Evolutionary conservation across 192 early-diverging fungal species (phyloP).

Genomic region (Backusella luteola): DNA sequence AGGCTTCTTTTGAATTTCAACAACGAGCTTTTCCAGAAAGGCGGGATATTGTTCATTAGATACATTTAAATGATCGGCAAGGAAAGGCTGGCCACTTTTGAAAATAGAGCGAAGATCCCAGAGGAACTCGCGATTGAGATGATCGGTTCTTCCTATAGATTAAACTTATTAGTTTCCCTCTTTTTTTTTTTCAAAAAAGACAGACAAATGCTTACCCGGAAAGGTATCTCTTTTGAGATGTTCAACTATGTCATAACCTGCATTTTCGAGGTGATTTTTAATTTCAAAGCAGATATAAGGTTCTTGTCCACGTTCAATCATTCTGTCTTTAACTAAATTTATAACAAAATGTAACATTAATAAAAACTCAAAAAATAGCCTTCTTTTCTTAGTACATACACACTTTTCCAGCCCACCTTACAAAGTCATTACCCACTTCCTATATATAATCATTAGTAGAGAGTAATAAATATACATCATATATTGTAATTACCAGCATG

Average conservation of each 20-base stretch:
- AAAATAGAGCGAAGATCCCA: constrained; percentile 19
- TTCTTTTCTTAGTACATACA: constrained; percentile 9
- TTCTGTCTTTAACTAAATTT: constrained; percentile 12
- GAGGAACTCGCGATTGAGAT: constrained; percentile 17
- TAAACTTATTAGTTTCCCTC: not conserved
- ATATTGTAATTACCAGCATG: constrained; percentile 18
- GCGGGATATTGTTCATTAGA: constrained; percentile 17
- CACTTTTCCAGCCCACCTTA: not conserved
- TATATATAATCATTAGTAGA: not conserved
- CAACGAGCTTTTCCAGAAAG: constrained; percentile 3
- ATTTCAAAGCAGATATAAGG: constrained; percentile 12
- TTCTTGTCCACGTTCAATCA: constrained; percentile 25
- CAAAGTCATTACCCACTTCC: constrained; percentile 19
- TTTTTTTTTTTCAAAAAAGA: not conserved
- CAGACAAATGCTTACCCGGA: not conserved
- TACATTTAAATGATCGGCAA: constrained; percentile 8
- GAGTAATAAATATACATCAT: not conserved
- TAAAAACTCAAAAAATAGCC: not conserved
- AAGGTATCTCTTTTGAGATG: not conserved
- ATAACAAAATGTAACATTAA: constrained; percentile 7
- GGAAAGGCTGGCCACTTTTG: constrained; percentile 15
- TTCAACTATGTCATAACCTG: not conserved
- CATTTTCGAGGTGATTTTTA: not conserved
- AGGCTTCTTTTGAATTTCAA: constrained; percentile 18
- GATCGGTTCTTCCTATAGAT: constrained; percentile 2